phyloP scores from a whole-genome alignment of 768 basidiomycete genomes.

The Infundibulicybe gibba region DNA sequence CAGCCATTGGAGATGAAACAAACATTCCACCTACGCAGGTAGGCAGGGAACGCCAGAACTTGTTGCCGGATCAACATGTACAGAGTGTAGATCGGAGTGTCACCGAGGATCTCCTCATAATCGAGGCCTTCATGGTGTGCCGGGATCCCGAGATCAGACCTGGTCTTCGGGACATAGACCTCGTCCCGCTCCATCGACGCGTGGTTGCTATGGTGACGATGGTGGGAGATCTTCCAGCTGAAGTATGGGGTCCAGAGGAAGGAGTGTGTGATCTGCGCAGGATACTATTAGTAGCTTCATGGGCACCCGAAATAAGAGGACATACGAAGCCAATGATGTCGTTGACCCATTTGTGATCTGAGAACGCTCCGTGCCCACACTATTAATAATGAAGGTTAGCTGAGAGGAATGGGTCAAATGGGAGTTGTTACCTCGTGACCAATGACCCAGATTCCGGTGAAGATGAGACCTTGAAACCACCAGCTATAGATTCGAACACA shows the following conservation, averaged over 20 bases:
- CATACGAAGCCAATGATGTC: conserved; percentile 7
- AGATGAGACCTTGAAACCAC: conserved; percentile 15
- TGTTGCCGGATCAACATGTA: conserved; percentile 36
- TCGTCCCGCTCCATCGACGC: conserved; percentile 7
- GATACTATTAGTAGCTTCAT: not conserved
- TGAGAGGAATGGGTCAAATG: not conserved
- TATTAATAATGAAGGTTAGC: not conserved
- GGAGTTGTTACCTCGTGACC: not conserved
- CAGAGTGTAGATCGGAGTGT: conserved; percentile 38
- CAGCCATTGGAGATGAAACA: conserved; percentile 6
- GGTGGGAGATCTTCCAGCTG: conserved; percentile 16
- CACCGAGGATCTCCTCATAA: conserved; percentile 35
- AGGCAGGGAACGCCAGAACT: conserved; percentile 39
- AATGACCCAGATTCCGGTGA: conserved; percentile 14
- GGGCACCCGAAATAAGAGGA: not conserved
- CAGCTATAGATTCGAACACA: conserved; percentile 2
- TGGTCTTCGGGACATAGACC: conserved; percentile 19
- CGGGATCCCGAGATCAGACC: conserved; percentile 31
- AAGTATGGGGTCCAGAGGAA: conserved; percentile 3
- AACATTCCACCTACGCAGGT: conserved; percentile 26
- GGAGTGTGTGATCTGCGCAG: not conserved
- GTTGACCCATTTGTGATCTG: not conserved
- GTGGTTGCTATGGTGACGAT: conserved; percentile 10
- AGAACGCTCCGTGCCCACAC: conserved; percentile 9
- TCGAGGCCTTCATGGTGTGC: conserved; percentile 10